A percentile compares a stretch with the other conserved stretches of the same genome.
Evolutionary conservation across 2,329 filamentous ascomycete species (phyloP).

Genomic region (Amauroascus verrucosus): DNA sequence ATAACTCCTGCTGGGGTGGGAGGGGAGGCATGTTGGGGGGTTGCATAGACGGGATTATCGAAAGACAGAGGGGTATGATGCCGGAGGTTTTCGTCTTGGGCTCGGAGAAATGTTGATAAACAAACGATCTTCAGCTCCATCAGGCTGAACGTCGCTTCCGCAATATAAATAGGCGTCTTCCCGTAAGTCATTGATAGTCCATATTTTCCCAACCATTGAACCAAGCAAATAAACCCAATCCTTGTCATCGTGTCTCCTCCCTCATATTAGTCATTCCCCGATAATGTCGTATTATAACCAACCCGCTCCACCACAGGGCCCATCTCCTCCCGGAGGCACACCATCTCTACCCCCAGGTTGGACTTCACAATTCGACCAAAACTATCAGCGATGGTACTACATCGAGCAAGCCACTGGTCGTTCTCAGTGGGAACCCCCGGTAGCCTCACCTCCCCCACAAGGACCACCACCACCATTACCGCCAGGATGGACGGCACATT

Average conservation of each 20-base stretch:
- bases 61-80: not conserved
- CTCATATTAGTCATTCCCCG: not conserved
- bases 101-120: not conserved
- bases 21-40: not conserved
- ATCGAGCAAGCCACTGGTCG: slow-evolving; percentile 31
- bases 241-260: not conserved
- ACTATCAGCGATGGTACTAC: slow-evolving; percentile 30
- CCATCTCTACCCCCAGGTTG: slow-evolving; percentile 32
- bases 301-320: slow-evolving; percentile 15
- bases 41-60: not conserved
- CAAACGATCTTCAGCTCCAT: not conserved
- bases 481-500: slow-evolving; percentile 40
- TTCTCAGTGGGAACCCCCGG: slow-evolving; percentile 32
- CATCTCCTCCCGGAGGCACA: slow-evolving; percentile 15
- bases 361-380: slow-evolving; percentile 31
- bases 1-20: not conserved
- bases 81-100: not conserved
- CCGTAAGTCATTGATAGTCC: not conserved
- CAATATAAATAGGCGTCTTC: not conserved
- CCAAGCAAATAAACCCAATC: not conserved
- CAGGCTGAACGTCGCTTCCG: not conserved
- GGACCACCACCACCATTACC: slow-evolving; percentile 31
- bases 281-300: slow-evolving; percentile 6
- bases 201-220: not conserved
- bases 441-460: slow-evolving; percentile 22